Conservation (phyloP, 345 rosid genomes). For the Moricandia moricandioides region DNA sequence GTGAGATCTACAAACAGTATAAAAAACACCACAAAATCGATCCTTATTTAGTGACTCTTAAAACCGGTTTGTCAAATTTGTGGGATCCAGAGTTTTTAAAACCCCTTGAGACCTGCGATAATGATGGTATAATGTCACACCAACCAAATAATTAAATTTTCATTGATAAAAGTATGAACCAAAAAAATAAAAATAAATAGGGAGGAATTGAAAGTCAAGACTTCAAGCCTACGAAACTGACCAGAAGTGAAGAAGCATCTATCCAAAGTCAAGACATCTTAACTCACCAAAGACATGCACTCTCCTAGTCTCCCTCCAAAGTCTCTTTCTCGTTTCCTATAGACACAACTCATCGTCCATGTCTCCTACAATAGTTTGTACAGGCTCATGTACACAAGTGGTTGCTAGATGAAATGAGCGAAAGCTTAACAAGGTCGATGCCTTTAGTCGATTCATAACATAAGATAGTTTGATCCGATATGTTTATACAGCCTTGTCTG, state of each 20-base stretch:
- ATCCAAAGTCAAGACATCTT: not conserved
- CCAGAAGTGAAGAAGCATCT: constrained; percentile 6
- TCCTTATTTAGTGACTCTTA: too few relatives aligned
- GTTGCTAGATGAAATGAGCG: constrained; percentile 83
- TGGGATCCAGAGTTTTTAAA: too few relatives aligned
- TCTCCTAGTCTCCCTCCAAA: not conserved
- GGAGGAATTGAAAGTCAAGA: constrained; percentile 1
- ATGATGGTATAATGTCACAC: too few relatives aligned
- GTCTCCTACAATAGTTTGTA: constrained; percentile 25
- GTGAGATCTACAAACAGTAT: too few relatives aligned
- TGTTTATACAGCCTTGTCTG: not conserved
- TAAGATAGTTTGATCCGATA: not conserved
- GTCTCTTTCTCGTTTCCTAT: not conserved
- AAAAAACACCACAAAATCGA: too few relatives aligned
- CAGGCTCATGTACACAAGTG: constrained; percentile 56
- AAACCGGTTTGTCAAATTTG: too few relatives aligned
- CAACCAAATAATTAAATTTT: constrained; percentile 1
- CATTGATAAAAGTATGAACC: not conserved
- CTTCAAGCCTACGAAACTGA: not conserved
- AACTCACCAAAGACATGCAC: not conserved
- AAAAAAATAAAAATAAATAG: not conserved
- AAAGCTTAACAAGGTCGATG: constrained; percentile 83
- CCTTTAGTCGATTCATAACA: constrained; percentile 8
- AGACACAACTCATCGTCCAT: not conserved
- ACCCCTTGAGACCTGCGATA: too few relatives aligned